Evolutionary conservation across 2,329 filamentous ascomycete species (phyloP).

Genomic region (Parafenestella ontariensis): DNA sequence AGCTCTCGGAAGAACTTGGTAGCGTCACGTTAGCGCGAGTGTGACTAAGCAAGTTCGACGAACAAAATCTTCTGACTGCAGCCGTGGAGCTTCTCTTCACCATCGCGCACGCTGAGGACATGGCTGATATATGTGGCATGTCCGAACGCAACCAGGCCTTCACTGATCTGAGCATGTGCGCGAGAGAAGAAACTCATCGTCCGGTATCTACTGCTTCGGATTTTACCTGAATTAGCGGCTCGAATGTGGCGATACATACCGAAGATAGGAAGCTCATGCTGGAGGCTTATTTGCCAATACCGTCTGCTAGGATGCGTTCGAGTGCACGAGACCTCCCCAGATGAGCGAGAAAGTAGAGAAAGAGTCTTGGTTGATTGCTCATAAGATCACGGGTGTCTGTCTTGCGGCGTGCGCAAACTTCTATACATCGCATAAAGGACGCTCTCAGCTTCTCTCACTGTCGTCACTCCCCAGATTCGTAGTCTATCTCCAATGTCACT

Average conservation of each 20-base stretch:
- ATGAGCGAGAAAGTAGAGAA: background rate
- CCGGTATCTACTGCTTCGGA: conserved; percentile 62
- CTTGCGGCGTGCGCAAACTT: no score
- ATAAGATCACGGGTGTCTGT: no score
- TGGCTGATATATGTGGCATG: conserved; percentile 43
- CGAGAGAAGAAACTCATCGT: conserved; percentile 54
- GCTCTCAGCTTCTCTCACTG: no score
- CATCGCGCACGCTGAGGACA: conserved; percentile 48
- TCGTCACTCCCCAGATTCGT: no score
- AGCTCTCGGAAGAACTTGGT: conserved; percentile 27
- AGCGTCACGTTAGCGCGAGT: conserved; percentile 31
- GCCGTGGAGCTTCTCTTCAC: conserved; percentile 21
- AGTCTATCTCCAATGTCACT: no score
- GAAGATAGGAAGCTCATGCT: background rate
- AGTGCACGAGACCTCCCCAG: background rate
- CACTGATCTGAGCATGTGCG: conserved; percentile 52
- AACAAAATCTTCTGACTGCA: conserved; percentile 31
- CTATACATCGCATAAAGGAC: no score
- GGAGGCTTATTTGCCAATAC: background rate
- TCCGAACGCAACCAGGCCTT: conserved; percentile 50
- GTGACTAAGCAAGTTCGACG: conserved; percentile 41
- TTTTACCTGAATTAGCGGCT: conserved; percentile 58
- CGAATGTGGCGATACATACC: conserved; percentile 58
- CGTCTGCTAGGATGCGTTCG: background rate
- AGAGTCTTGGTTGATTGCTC: no score